These are phyloP conservation scores for Saturnispora diversa DNA, from an alignment of 805 yeast species.

Conservation along the genomic window DNA sequence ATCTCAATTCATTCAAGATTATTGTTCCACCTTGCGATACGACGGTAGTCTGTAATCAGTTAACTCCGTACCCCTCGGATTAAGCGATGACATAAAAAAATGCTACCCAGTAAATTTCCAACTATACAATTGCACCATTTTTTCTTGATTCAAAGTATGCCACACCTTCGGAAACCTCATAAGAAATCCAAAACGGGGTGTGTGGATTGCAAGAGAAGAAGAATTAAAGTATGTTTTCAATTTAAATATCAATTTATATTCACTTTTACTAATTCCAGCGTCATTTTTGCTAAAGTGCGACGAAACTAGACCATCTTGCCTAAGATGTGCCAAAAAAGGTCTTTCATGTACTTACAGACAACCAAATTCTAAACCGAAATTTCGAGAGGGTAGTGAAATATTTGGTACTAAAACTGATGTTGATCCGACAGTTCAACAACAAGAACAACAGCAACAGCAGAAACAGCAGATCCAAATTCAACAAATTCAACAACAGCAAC, in stretches of 20 bases:
- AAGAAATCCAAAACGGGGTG: slow-evolving; percentile 18
- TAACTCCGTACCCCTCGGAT: too few relatives aligned
- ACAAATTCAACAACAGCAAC: not conserved
- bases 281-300: slow-evolving; percentile 17
- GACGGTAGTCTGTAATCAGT: too few relatives aligned
- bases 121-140: too few relatives aligned
- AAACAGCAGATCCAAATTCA: too few relatives aligned
- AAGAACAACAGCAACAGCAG: too few relatives aligned
- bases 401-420: too few relatives aligned
- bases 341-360: slow-evolving; percentile 12
- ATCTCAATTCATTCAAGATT: too few relatives aligned
- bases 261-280: slow-evolving; percentile 3
- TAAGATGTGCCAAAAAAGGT: slow-evolving; percentile 14
- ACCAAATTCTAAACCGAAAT: not conserved
- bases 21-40: too few relatives aligned
- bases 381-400: too few relatives aligned
- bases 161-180: slow-evolving; percentile 13
- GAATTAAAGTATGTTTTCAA: slow-evolving; percentile 17
- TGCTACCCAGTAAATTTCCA: too few relatives aligned
- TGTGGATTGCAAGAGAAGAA: slow-evolving; percentile 14
- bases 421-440: too few relatives aligned
- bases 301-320: slow-evolving; percentile 16
- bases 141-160: not conserved
- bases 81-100: too few relatives aligned
- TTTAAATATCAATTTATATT: not conserved